Evolutionary conservation across 2,329 filamentous ascomycete species (phyloP), one percentile per base, ranked within the genome.

Genomic region (Claviceps sp.): DNA sequence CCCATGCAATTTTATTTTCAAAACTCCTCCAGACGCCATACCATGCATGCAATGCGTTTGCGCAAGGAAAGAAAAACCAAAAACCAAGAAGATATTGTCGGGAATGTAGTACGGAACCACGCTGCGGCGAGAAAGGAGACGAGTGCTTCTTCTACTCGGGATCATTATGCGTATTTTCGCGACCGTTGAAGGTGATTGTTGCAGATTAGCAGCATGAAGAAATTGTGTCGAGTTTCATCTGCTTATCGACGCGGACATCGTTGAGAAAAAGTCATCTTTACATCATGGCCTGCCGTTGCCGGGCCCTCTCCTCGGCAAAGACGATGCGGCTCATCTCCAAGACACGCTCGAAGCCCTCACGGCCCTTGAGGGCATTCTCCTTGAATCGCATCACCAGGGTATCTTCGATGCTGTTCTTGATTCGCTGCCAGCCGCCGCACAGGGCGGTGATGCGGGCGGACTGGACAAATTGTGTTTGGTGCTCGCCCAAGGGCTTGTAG

Each of bases 381-480:
- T 82, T 79, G 73, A 98, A 98, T 51, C 89, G 76, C 58, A 85
- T 86, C 45, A 97, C 85, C 43, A 89, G 86, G 50, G 87, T 83
- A 61, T 97, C 89, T 73, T 98, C 93, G 61, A 98, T 94, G 66
- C 84, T 88, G 71, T 93, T 95, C 76, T 89, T 93, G 66, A 97
- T 89, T 65, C 89, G 89, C 71, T 96, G 88, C 90, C 93, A 98
- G 56, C 93, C 93, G 59, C 93, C 91, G 67, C 89, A 95, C 9
- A 97, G 74, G 0, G 93, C 93, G 1, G 90, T 95, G 65, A 98
- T 91, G 70, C 90, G 82, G 41, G 93, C 93, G 55, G 89, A 84
- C 72, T 98, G 93, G 47, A 82, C 76, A 65, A 98, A 97, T 56
- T 85, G 78, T 2, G 93, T 98, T 66, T 78, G 76, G 63, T 67